phyloP scores from a whole-genome alignment of 768 basidiomycete genomes.

The Mycena alexandri region DNA sequence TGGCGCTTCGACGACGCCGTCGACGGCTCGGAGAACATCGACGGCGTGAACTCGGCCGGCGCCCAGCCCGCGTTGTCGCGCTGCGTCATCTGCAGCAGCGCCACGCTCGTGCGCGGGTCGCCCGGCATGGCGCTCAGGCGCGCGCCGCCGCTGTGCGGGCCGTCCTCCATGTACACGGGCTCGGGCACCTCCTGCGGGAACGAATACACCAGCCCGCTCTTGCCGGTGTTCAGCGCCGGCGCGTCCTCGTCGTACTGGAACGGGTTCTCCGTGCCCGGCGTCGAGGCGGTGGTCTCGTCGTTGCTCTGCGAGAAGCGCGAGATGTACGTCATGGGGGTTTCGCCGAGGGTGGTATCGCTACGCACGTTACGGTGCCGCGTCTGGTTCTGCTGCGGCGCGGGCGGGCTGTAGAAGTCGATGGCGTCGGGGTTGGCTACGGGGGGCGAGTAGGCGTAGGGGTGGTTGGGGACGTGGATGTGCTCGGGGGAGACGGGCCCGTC shows the following conservation, averaged over 20 bases:
- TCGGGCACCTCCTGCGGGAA: conserved; percentile 7
- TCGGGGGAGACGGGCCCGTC: conserved; percentile 31
- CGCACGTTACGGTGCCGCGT: conserved; percentile 21
- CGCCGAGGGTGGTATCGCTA: conserved; percentile 34
- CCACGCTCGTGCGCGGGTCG: conserved; percentile 26
- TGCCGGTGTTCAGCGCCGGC: background rate
- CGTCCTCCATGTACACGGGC: conserved; percentile 29
- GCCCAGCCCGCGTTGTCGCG: conserved; percentile 33
- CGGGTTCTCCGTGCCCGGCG: conserved; percentile 31
- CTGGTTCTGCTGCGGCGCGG: background rate
- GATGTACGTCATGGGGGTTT: conserved; percentile 21
- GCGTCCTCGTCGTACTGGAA: conserved; percentile 31
- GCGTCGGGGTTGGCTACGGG: conserved; percentile 2
- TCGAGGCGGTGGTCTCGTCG: conserved; percentile 2
- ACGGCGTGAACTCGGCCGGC: conserved; percentile 36
- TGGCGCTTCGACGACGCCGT: conserved; percentile 5
- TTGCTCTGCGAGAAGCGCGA: conserved; percentile 11
- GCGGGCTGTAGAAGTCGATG: background rate
- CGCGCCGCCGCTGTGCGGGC: conserved; percentile 24
- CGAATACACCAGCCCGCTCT: background rate
- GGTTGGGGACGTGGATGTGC: background rate
- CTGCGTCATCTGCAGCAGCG: conserved; percentile 39
- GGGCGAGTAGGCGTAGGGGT: conserved; percentile 23
- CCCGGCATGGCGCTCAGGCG: background rate
- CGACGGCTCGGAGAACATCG: conserved; percentile 9